Conservation (phyloP, 2,329 filamentous ascomycete genomes). For the Calonectria pauciramosa region DNA sequence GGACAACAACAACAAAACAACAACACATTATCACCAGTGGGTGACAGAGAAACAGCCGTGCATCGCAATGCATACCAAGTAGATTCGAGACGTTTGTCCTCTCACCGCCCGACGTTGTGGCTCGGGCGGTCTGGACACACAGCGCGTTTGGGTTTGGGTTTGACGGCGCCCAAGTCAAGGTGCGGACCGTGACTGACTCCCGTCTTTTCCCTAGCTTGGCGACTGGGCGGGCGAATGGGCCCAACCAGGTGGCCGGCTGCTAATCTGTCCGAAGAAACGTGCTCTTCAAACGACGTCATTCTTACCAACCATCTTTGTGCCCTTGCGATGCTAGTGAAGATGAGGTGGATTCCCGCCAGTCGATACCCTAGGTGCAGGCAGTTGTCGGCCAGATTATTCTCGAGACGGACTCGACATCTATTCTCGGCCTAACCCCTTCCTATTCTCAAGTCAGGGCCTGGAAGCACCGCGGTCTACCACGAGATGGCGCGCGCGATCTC, state of each 20-base stretch:
- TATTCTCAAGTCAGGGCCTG: slow-evolving; percentile 14
- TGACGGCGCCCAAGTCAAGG: slow-evolving; percentile 44
- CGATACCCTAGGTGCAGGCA: slow-evolving; percentile 8
- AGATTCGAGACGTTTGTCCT: slow-evolving; percentile 15
- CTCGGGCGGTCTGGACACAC: slow-evolving; percentile 29
- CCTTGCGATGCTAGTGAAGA: neutral
- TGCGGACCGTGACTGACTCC: slow-evolving; percentile 47
- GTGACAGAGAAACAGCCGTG: slow-evolving; percentile 4
- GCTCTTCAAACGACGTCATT: slow-evolving; percentile 34
- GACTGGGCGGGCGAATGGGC: slow-evolving; percentile 38
- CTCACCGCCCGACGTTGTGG: slow-evolving; percentile 36
- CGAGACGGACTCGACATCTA: slow-evolving; percentile 5
- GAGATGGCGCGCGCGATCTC: slow-evolving; percentile 22
- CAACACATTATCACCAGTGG: neutral
- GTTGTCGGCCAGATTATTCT: neutral
- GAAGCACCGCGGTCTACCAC: slow-evolving; percentile 14
- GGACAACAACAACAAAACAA: neutral
- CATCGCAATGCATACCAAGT: slow-evolving; percentile 4
- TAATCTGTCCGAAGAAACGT: slow-evolving; percentile 20
- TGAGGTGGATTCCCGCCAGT: slow-evolving; percentile 5
- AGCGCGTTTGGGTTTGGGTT: slow-evolving; percentile 42
- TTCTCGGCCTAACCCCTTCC: slow-evolving; percentile 15
- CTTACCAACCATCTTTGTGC: slow-evolving; percentile 3
- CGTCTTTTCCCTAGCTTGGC: slow-evolving; percentile 47
- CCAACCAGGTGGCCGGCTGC: slow-evolving; percentile 39